phyloP scores from a whole-genome alignment of 1,284 basidiomycete species.

The Ustilago crameri region DNA sequence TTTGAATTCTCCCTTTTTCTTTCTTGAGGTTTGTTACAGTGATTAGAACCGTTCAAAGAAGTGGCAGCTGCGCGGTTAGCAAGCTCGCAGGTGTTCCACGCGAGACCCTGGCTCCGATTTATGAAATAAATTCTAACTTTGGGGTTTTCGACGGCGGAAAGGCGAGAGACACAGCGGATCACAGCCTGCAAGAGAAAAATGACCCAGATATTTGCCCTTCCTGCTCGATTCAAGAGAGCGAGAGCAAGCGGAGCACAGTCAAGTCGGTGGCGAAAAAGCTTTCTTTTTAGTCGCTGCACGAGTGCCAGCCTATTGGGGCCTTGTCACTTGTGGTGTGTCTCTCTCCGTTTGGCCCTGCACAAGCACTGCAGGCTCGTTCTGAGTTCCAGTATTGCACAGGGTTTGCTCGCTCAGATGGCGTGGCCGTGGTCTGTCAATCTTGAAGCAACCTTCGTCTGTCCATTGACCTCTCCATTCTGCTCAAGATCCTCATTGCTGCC shows the following conservation, averaged over 20 bases:
- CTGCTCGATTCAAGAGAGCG: background rate
- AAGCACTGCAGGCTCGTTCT: background rate
- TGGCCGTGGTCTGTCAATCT: no score
- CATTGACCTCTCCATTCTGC: background rate
- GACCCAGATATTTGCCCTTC: no score
- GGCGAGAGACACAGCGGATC: no score
- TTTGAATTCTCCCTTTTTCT: conserved; percentile 1
- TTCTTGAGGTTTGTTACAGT: background rate
- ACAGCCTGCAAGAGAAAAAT: no score
- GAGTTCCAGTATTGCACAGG: background rate
- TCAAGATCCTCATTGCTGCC: background rate
- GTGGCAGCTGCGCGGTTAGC: background rate
- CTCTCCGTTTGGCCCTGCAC: background rate
- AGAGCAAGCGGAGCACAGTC: no score
- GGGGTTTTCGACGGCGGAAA: no score
- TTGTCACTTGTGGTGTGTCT: background rate
- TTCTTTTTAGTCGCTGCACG: background rate
- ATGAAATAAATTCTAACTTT: no score
- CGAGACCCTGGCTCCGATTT: no score
- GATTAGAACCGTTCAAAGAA: background rate
- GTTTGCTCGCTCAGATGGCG: background rate
- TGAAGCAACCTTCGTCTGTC: no score
- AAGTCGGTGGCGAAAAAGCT: conserved; percentile 1
- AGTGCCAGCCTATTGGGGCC: background rate
- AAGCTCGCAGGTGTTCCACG: no score